These are phyloP conservation scores for Edaphochlamys debaryana DNA, from an alignment of 139 green algal species.

Conservation along the genomic window DNA sequence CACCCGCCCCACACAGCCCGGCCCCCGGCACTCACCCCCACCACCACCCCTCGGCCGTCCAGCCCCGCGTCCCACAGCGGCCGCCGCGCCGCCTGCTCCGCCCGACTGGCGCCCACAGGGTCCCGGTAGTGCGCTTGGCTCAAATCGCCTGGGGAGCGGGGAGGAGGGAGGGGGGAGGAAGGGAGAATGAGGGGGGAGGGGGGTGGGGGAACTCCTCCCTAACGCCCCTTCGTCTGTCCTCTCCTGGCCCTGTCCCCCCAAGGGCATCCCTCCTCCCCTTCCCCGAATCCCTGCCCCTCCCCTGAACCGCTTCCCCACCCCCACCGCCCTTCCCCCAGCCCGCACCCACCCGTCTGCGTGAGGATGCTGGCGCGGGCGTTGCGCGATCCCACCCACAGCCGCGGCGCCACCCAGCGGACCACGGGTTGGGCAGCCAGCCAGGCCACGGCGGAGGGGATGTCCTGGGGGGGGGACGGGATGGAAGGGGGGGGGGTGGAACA, in stretches of 20 bases:
- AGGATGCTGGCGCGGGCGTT: not conserved
- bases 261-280: not conserved
- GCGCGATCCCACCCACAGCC: no score
- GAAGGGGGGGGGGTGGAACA: no score
- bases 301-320: no score
- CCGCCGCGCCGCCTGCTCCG: not conserved
- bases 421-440: not conserved
- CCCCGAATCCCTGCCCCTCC: no score
- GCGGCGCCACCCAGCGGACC: slow-evolving; percentile 9
- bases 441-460: not conserved
- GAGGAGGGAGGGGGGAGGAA: no score
- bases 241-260: no score
- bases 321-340: not conserved
- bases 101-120: not conserved
- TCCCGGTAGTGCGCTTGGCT: not conserved
- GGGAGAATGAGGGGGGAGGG: no score
- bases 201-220: no score
- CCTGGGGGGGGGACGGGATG: not conserved
- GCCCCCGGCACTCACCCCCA: slow-evolving; percentile 4
- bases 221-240: not conserved
- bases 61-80: slow-evolving; percentile 1
- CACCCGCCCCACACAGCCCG: no score
- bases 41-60: not conserved
- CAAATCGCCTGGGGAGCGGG: not conserved
- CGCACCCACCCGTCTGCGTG: not conserved